Evolutionary conservation across 2,329 filamentous ascomycete species (phyloP).

Genomic region (Penicillium expansum): DNA sequence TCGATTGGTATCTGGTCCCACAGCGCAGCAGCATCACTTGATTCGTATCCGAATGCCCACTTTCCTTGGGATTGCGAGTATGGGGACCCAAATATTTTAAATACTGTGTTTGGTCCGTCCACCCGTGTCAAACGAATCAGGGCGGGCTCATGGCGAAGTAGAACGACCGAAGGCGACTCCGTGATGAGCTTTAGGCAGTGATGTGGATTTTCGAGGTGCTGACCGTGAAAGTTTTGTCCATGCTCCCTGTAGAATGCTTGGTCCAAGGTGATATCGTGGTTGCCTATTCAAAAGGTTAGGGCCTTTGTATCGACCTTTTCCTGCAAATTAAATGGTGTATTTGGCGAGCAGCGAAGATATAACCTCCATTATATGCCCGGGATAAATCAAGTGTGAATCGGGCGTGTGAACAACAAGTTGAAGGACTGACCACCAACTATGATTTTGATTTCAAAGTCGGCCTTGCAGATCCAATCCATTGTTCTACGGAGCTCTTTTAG

Average conservation of each 20-base stretch:
- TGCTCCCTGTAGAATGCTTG: constrained; percentile 47
- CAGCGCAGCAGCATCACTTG: constrained; percentile 40
- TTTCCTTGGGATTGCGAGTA: constrained; percentile 47
- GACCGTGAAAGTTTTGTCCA: constrained; percentile 45
- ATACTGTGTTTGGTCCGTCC: constrained; percentile 47
- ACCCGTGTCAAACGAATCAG: constrained; percentile 45
- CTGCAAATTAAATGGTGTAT: background rate
- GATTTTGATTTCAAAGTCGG: constrained; percentile 56
- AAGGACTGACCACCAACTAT: constrained; percentile 51
- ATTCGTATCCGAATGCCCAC: constrained; percentile 58
- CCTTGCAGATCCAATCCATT: constrained; percentile 52
- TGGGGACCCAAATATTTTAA: constrained; percentile 60
- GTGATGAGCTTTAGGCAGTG: constrained; percentile 46
- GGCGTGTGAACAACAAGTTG: background rate
- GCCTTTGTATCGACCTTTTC: background rate
- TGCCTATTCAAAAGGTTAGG: constrained; percentile 43
- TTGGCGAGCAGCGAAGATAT: background rate
- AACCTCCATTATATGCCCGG: background rate
- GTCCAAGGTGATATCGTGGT: constrained; percentile 58
- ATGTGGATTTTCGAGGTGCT: constrained; percentile 44
- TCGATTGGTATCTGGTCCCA: constrained; percentile 53
- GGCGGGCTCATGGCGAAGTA: constrained; percentile 51
- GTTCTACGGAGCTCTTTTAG: constrained; percentile 51
- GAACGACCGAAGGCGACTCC: constrained; percentile 45
- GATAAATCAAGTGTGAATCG: background rate